Base-by-base conservation (phyloP, 2,329 filamentous ascomycete species). In the Fusarium siculi region DNA sequence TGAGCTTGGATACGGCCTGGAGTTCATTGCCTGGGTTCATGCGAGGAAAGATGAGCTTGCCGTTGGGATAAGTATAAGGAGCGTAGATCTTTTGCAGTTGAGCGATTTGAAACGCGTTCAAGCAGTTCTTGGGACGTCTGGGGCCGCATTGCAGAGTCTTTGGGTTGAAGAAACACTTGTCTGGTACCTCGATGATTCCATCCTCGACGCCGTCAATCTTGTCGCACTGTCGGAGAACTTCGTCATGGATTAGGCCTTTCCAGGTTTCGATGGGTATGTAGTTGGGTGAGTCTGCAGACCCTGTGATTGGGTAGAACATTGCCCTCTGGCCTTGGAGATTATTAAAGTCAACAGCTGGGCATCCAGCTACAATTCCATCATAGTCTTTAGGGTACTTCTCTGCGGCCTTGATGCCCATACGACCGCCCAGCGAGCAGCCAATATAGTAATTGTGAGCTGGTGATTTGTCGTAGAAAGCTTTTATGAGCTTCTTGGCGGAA, bases 351-450 rank as follows among this genome's bases (percentile, higher is more conserved):
- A 86, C 83, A 1, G 86, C 86, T 7, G 87, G 86, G 0, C 84
- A 84, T 9, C 85, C 85, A 7, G 82, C 81, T 2, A 85, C 79
- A 2, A 83, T 81, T 19, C 86, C 85, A 57, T 91, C 87, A 57
- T 89, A 91, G 67, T 90, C 88, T 1, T 85, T 81, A 0, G 89
- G 88, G 67, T 85, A 90, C 19, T 80, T 75, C 71, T 91, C 85
- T 0, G 87, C 85, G 11, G 85, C 84, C 59, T 87, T 87, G 39
- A 89, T 80, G 7, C 88, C 89, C 80, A 91, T 87, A 1, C 89
- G 82, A 2, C 90, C 89, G 11, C 90, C 90, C 0, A 87, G 86
- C 0, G 88, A 90, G 74, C 89, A 91, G 12, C 89, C 89, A 5
- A 86, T 75, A 68, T 86, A 91, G 78, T 91, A 91, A 2, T 84